phyloP scores from a whole-genome alignment of 2,329 filamentous ascomycete genomes.

The Trichophyton simii region DNA sequence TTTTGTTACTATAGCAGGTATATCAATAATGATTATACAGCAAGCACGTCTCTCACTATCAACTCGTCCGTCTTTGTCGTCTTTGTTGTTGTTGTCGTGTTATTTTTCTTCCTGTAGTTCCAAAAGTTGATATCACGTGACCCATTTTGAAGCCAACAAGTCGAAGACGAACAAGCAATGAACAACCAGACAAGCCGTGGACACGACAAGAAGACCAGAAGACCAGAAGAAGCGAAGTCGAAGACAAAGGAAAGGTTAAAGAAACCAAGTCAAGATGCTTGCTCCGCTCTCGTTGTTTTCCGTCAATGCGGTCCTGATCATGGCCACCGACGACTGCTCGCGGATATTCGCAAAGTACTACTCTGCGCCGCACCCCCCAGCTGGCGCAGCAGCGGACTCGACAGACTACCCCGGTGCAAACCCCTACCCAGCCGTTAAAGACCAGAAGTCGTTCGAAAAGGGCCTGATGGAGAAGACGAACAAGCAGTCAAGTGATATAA shows the following conservation, averaged over 20 bases:
- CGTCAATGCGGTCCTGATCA: conserved; percentile 64
- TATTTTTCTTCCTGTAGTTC: background rate
- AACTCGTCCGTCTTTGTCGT: background rate
- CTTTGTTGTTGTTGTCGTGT: background rate
- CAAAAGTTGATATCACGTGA: background rate
- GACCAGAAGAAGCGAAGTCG: background rate
- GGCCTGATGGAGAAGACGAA: conserved; percentile 88
- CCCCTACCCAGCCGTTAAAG: conserved; percentile 78
- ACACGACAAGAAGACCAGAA: background rate
- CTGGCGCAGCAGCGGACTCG: conserved; percentile 45
- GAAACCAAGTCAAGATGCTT: conserved; percentile 43
- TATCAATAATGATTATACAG: too few species aligned
- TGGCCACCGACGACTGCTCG: conserved; percentile 75
- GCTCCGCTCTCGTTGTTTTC: conserved; percentile 64
- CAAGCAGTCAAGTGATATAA: conserved; percentile 91
- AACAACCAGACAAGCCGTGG: background rate
- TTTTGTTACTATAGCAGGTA: too few species aligned
- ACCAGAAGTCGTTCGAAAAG: conserved; percentile 95
- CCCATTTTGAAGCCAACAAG: background rate
- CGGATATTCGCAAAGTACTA: conserved; percentile 95
- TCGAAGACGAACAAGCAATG: background rate
- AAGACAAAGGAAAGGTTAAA: background rate
- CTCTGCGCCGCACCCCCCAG: conserved; percentile 53
- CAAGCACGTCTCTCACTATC: too few species aligned
- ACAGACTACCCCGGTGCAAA: conserved; percentile 52